Evolutionary conservation across 495 filamentous ascomycete species (phyloP), one percentile per base, ranked within the genome.

Genomic region (Ascobolus immersus): DNA sequence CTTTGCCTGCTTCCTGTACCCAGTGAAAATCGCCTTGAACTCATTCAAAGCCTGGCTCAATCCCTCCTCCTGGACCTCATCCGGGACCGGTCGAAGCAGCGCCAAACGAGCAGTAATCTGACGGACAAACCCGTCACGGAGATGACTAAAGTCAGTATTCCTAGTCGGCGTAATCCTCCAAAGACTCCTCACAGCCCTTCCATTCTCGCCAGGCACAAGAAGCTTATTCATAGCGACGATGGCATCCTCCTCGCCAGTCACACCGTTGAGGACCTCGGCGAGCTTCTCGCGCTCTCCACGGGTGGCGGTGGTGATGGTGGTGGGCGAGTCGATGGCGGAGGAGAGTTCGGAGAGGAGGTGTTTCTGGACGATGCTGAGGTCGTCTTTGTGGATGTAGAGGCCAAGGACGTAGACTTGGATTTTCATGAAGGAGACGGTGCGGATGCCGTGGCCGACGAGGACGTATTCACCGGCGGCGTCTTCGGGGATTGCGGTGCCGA

Each of bases 351-450:
- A n/a, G 19, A 74, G 54, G 17, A 76, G 55, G 17, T 56, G 53
- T 33, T 50, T 51, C 46, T 73, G 69, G 13, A 76, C 52, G 15
- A 51, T 45, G 5, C 53, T 50, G 36, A 94, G 69, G 44, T 90
- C 78, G 22, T 66, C 52, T 3, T 70, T 81, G 14, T 76, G 75
- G 17, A 92, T 60, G 53, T 96, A 96, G 40, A 86, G 56, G 5
- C 86, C 86, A 0, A 90, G 75, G 11, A 92, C 75, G 57, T 96
- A 96, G 35, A 96, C 86, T 49, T 90, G 70, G 17, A 96, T 76
- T n/a, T 65, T 55, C 26, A 96, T 50, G 48, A 93, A 90, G 23
- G 71, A 80, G 13, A 96, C 86, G 5, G 73, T 84, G 33, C 86
- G 67, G 32, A 84, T 65, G 6, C 86, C 86, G 24, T 91, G 58